Percentiles rank a stretch among this genome's conserved stretches.
Conservation (phyloP, 2,329 filamentous ascomycete genomes). For the Xylariaceae sp. region DNA sequence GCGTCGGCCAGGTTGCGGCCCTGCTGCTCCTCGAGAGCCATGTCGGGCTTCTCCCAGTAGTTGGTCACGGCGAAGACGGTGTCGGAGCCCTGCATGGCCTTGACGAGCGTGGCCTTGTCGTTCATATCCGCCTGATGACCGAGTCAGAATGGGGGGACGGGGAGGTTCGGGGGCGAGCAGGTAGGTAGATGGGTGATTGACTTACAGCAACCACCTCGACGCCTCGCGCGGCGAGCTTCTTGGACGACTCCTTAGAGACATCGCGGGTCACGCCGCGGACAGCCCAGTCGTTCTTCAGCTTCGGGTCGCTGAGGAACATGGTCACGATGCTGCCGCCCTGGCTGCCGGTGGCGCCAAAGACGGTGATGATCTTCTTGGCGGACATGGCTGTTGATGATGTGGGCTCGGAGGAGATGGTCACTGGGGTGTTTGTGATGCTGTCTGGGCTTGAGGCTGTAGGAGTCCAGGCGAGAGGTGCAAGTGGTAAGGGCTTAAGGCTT, state of each 20-base stretch:
- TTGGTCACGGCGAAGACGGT: constrained; percentile 48
- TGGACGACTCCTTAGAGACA: constrained; percentile 32
- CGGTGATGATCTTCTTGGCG: constrained; percentile 38
- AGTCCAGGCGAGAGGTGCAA: too few species aligned
- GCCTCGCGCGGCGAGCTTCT: constrained; percentile 15
- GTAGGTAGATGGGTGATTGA: constrained; percentile 4
- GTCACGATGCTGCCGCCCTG: constrained; percentile 51
- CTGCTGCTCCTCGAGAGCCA: constrained; percentile 35
- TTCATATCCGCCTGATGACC: constrained; percentile 38
- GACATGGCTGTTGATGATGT: constrained; percentile 14
- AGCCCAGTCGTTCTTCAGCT: constrained; percentile 38
- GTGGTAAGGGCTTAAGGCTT: too few species aligned
- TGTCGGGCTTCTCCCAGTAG: constrained; percentile 38
- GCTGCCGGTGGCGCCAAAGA: constrained; percentile 53
- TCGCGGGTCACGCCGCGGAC: constrained; percentile 51
- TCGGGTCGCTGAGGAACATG: constrained; percentile 29
- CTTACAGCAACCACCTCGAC: constrained; percentile 41
- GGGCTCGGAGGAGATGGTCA: background rate
- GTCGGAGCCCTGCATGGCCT: constrained; percentile 36
- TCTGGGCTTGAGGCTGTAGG: too few species aligned
- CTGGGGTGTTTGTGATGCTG: too few species aligned
- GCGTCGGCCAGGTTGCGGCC: constrained; percentile 41
- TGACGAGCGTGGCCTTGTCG: constrained; percentile 34
- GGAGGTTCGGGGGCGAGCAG: background rate
- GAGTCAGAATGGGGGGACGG: constrained; percentile 3